Percentiles rank a stretch among this genome's conserved stretches.
Evolutionary conservation across 108 stramenopile species (phyloP).

Genomic region (Chaetoceros tenuissimus): DNA sequence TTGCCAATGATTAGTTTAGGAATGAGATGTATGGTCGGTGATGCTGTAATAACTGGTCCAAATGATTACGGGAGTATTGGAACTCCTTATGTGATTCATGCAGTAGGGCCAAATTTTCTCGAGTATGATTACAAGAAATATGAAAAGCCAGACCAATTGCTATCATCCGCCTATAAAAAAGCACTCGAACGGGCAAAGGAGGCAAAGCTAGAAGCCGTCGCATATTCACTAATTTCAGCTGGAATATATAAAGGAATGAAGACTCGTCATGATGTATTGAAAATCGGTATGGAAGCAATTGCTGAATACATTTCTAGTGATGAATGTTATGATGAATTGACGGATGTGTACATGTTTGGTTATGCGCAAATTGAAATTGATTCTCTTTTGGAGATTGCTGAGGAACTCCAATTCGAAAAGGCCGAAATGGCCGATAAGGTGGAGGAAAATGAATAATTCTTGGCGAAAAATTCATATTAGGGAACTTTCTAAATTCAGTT

Average conservation of each 20-base stretch:
- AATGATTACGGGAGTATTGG: slow-evolving; percentile 38
- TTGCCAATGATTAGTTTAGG: slow-evolving; percentile 27
- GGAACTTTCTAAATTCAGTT: no score
- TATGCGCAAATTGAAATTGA: neutral
- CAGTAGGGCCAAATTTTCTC: slow-evolving; percentile 79
- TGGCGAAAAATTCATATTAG: no score
- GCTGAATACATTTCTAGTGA: slow-evolving; percentile 30
- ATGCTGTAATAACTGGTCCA: slow-evolving; percentile 61
- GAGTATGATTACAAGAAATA: slow-evolving; percentile 8
- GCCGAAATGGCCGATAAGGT: no score
- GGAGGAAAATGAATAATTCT: no score
- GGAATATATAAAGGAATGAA: slow-evolving; percentile 62
- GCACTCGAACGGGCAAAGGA: slow-evolving; percentile 29
- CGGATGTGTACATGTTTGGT: neutral
- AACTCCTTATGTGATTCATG: slow-evolving; percentile 65
- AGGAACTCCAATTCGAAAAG: no score
- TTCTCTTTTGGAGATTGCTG: neutral
- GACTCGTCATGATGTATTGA: slow-evolving; percentile 38
- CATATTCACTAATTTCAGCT: slow-evolving; percentile 63
- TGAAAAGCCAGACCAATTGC: slow-evolving; percentile 24
- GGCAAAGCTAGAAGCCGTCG: slow-evolving; percentile 43
- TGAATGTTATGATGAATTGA: slow-evolving; percentile 3
- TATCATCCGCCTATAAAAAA: slow-evolving; percentile 39
- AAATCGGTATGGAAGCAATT: slow-evolving; percentile 48
- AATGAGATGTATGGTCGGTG: slow-evolving; percentile 54